Evolutionary conservation across 441 rosid species (phyloP).

Genomic region (Euphorbia schlechtendalii): DNA sequence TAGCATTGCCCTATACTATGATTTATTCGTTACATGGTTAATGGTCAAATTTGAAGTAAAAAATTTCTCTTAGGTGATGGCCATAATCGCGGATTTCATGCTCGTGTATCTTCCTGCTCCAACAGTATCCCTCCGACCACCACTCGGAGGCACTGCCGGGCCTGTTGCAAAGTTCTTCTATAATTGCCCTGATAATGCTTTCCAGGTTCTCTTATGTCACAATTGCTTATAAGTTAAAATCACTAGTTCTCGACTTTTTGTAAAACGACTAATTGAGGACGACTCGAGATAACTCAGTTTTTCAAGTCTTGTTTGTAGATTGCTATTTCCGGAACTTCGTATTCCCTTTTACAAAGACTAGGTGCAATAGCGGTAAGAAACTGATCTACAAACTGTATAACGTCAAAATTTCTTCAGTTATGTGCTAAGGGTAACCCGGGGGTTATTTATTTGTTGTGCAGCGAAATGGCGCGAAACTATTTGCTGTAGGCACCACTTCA

Average conservation of each 20-base stretch:
- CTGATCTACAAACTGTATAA: not conserved
- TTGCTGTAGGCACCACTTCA: slow-evolving; percentile 85
- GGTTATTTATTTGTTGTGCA: slow-evolving; percentile 29
- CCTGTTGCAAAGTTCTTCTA: slow-evolving; percentile 53
- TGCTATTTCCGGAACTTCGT: slow-evolving; percentile 81
- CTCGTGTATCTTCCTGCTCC: slow-evolving; percentile 85
- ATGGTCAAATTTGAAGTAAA: slow-evolving; percentile 6
- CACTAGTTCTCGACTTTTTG: no score
- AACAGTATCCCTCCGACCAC: slow-evolving; percentile 60
- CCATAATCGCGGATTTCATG: slow-evolving; percentile 79
- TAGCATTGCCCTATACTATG: no score
- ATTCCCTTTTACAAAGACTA: slow-evolving; percentile 69
- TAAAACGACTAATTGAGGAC: not conserved
- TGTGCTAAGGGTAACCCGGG: slow-evolving; percentile 4
- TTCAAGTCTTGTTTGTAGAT: slow-evolving; percentile 40
- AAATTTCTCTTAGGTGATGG: slow-evolving; percentile 56
- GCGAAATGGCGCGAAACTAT: slow-evolving; percentile 91
- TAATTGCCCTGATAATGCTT: slow-evolving; percentile 68
- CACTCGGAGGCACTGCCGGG: slow-evolving; percentile 48
- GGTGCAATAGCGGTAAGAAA: slow-evolving; percentile 73
- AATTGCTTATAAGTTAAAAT: no score
- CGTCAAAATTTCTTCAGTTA: not conserved
- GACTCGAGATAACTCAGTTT: slow-evolving; percentile 7
- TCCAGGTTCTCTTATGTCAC: slow-evolving; percentile 40
- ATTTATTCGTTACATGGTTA: not conserved